Percentiles rank a stretch among this genome's conserved stretches.
phyloP scores from a whole-genome alignment of 805 yeast species.

The Candida manassasensis region DNA sequence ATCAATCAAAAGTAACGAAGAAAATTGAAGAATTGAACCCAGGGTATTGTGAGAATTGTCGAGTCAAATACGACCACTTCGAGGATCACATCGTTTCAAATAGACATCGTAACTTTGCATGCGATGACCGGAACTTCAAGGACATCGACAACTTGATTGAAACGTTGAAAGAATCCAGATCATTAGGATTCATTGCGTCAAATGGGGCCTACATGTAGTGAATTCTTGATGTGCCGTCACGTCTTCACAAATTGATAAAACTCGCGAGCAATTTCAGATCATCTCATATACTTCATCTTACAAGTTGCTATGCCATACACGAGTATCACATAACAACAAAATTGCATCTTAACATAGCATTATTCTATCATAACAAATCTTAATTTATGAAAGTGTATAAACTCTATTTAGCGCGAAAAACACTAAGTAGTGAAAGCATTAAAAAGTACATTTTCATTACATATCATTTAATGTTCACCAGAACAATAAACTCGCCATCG shows the following conservation, averaged over 20 bases:
- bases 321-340: neutral
- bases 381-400: no score
- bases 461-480: no score
- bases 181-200: conserved; percentile 38
- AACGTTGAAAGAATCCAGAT: conserved; percentile 39
- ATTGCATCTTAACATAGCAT: neutral
- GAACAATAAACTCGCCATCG: neutral
- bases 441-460: no score
- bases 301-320: no score
- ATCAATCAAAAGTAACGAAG: conserved; percentile 11
- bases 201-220: conserved; percentile 31
- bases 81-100: conserved; percentile 67
- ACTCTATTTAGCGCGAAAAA: no score
- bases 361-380: no score
- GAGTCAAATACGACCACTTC: conserved; percentile 74
- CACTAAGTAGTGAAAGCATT: no score
- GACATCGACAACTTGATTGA: conserved; percentile 72
- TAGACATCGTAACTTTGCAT: conserved; percentile 76
- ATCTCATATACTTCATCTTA: no score
- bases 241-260: neutral
- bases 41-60: conserved; percentile 94
- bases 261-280: neutral
- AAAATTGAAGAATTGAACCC: conserved; percentile 36
- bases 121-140: conserved; percentile 61
- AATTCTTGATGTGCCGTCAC: no score